These are phyloP conservation scores for Chalciporus piperatoides DNA, from an alignment of 1,284 basidiomycete genomes.

Conservation along the genomic window DNA sequence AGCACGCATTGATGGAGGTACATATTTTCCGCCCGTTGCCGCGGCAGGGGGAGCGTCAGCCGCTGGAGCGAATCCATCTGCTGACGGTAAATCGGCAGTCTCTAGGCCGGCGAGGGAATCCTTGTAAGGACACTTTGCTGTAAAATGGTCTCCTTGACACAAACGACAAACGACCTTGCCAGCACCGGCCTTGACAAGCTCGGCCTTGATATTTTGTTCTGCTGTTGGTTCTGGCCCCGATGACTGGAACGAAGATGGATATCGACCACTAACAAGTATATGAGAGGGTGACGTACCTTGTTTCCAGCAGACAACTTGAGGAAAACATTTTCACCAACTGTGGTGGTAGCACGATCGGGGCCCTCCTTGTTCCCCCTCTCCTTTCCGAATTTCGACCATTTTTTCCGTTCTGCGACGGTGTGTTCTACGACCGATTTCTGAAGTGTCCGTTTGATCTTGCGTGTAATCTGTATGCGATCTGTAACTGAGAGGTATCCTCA, in stretches of 20 bases:
- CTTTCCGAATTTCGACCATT: conserved; percentile 92
- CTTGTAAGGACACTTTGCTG: conserved; percentile 98
- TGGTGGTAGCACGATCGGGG: conserved; percentile 93
- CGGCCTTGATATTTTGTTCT: conserved; percentile 68
- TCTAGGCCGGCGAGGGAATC: conserved; percentile 85
- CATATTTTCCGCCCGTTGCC: conserved; percentile 73
- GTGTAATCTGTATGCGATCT: conserved; percentile 61
- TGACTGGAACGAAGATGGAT: conserved; percentile 30
- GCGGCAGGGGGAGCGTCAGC: conserved; percentile 38
- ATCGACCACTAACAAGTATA: background rate
- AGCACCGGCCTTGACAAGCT: conserved; percentile 67
- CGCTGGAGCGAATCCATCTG: conserved; percentile 51
- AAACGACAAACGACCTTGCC: conserved; percentile 92
- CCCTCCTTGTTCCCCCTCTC: conserved; percentile 89
- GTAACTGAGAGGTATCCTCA: background rate
- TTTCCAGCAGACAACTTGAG: conserved; percentile 86
- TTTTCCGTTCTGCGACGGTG: conserved; percentile 88
- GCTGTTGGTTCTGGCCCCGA: conserved; percentile 67
- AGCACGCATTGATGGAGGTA: conserved; percentile 87
- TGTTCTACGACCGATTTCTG: conserved; percentile 95
- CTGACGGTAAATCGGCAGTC: conserved; percentile 45
- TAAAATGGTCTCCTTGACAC: conserved; percentile 98
- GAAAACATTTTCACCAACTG: conserved; percentile 87
- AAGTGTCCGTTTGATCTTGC: conserved; percentile 83
- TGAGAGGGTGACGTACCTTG: conserved; percentile 50